Conservation (phyloP, 345 rosid species). For the Salix udensis region DNA sequence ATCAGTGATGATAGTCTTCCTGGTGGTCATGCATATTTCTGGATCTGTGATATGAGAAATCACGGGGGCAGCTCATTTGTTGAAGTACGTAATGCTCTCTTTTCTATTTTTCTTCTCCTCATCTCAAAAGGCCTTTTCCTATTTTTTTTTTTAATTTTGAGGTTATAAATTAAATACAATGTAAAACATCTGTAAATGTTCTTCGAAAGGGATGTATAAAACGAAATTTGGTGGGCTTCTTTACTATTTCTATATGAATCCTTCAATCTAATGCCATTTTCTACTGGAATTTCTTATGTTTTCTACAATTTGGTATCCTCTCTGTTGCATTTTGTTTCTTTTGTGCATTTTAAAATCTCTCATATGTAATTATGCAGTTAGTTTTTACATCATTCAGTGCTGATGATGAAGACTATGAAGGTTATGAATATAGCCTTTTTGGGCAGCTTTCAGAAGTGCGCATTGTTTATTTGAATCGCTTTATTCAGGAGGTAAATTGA, state of each 20-base stretch:
- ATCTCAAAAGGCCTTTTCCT: neutral
- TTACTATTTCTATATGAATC: neutral
- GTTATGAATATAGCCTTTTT: constrained; percentile 78
- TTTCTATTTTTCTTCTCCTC: neutral
- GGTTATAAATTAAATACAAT: neutral
- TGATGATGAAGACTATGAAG: constrained; percentile 84
- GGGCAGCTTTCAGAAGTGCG: constrained; percentile 99
- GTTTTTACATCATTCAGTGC: constrained; percentile 74
- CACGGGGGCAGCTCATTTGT: constrained; percentile 96
- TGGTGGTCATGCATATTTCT: constrained; percentile 69
- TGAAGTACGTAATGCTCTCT: constrained; percentile 47
- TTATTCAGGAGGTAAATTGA: constrained; percentile 84
- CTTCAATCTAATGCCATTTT: no score
- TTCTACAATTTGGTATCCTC: constrained; percentile 1
- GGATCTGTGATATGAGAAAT: constrained; percentile 99
- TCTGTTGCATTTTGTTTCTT: neutral
- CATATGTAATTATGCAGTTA: constrained; percentile 49
- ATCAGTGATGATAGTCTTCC: constrained; percentile 97
- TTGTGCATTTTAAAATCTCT: constrained; percentile 2
- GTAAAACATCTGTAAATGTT: neutral
- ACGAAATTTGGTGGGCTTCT: neutral
- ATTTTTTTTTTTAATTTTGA: neutral
- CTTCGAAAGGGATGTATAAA: neutral
- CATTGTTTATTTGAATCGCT: constrained; percentile 86
- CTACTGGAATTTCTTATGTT: neutral